Evolutionary conservation across 306 rosid species (phyloP).

Genomic region (Cicer yamashitae): DNA sequence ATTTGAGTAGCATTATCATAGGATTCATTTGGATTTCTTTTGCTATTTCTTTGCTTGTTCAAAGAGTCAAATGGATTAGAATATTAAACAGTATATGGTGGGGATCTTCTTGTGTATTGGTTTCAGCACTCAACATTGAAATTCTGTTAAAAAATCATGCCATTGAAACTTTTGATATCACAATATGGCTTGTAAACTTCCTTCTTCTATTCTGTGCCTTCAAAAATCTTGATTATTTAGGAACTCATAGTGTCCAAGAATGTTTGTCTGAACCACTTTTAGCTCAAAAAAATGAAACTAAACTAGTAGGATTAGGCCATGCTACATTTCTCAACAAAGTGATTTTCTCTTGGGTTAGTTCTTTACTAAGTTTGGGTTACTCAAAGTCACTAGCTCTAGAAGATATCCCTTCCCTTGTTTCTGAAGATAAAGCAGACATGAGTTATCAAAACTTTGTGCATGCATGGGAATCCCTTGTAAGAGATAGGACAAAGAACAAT

Average conservation of each 20-base stretch:
- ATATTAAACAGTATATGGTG: conserved; percentile 63
- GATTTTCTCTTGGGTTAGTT: conserved; percentile 70
- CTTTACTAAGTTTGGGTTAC: conserved; percentile 64
- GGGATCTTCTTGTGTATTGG: conserved; percentile 49
- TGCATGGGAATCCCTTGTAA: conserved; percentile 58
- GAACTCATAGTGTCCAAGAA: conserved; percentile 27
- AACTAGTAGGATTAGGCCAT: conserved; percentile 42
- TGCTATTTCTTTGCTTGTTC: conserved; percentile 58
- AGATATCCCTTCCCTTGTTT: conserved; percentile 66
- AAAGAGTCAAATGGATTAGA: conserved; percentile 51
- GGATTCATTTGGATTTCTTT: conserved; percentile 65
- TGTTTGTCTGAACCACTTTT: conserved; percentile 62
- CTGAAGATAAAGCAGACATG: conserved; percentile 66
- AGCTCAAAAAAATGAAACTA: conserved; percentile 31
- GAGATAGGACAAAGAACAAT: conserved; percentile 46
- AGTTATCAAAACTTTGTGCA: conserved; percentile 56
- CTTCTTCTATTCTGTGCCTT: conserved; percentile 58
- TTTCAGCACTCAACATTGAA: conserved; percentile 58
- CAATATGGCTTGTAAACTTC: conserved; percentile 51
- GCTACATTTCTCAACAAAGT: conserved; percentile 57
- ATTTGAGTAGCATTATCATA: conserved; percentile 45
- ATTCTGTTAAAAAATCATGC: conserved; percentile 44
- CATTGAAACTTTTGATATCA: conserved; percentile 45
- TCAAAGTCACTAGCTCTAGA: conserved; percentile 61
- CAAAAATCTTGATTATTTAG: conserved; percentile 44